Percentiles rank a stretch among this genome's conserved stretches.
phyloP scores from a whole-genome alignment of 768 basidiomycete species.

The Amanita fuliginea region DNA sequence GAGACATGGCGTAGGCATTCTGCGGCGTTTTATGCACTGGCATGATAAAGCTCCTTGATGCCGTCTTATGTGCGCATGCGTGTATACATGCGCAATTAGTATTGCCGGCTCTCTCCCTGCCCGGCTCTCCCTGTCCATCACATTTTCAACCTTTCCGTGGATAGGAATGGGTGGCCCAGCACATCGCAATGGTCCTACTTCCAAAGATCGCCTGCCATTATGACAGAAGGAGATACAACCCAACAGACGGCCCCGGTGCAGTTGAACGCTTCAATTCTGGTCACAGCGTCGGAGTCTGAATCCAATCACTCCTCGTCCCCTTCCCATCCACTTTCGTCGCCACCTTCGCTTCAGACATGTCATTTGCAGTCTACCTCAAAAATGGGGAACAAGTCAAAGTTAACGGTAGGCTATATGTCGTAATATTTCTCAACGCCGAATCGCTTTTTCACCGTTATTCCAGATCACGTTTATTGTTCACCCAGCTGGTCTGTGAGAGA shows the following conservation, averaged over 20 bases:
- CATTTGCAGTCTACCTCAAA: slow-evolving; percentile 56
- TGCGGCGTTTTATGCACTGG: too few species aligned
- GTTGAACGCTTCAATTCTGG: not conserved
- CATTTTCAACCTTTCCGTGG: too few species aligned
- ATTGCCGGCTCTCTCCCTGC: too few species aligned
- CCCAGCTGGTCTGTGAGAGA: slow-evolving; percentile 88
- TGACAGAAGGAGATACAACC: not conserved
- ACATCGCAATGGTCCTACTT: too few species aligned
- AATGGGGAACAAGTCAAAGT: slow-evolving; percentile 78
- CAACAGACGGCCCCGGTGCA: not conserved
- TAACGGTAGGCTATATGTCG: slow-evolving; percentile 51
- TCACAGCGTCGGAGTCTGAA: slow-evolving; percentile 32
- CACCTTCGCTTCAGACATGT: slow-evolving; percentile 17
- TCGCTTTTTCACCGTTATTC: slow-evolving; percentile 22
- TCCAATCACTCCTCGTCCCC: slow-evolving; percentile 24
- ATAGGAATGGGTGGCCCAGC: too few species aligned
- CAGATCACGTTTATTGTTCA: slow-evolving; percentile 97
- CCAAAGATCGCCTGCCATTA: too few species aligned
- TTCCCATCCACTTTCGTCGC: slow-evolving; percentile 15
- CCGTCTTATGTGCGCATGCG: too few species aligned
- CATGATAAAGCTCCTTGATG: too few species aligned
- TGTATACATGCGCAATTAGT: too few species aligned
- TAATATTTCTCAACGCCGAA: slow-evolving; percentile 9
- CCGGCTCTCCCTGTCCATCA: too few species aligned
- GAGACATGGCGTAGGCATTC: too few species aligned